Percentiles rank a stretch among this genome's conserved stretches.
These are phyloP conservation scores for Komagataella kurtzmanii DNA, from an alignment of 805 yeast species.

Conservation along the genomic window DNA sequence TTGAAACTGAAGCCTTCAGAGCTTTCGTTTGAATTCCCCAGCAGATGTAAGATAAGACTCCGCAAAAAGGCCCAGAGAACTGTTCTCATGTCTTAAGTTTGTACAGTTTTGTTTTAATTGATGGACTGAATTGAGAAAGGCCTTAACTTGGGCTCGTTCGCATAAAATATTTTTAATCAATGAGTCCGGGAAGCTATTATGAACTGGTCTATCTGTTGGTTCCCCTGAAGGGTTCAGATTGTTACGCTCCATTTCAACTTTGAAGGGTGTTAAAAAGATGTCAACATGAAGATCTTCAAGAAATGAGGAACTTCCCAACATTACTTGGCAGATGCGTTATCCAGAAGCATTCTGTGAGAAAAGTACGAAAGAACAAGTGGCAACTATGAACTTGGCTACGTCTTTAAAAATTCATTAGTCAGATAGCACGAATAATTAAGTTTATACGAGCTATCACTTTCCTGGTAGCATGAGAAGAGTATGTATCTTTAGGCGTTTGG, in stretches of 20 bases:
- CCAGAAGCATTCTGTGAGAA: too few species aligned
- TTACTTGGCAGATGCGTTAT: too few species aligned
- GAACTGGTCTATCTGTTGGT: neutral
- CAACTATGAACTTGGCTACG: too few species aligned
- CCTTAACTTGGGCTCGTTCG: neutral
- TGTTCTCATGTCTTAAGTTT: neutral
- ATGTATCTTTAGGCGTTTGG: too few species aligned
- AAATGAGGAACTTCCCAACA: too few species aligned
- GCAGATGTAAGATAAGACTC: neutral
- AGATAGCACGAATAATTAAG: too few species aligned
- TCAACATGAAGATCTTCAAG: too few species aligned
- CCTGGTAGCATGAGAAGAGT: too few species aligned
- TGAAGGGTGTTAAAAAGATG: neutral
- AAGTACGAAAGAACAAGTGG: too few species aligned
- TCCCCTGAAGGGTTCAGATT: neutral
- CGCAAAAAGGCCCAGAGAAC: neutral
- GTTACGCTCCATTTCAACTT: neutral
- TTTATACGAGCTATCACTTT: too few species aligned
- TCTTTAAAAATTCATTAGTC: too few species aligned
- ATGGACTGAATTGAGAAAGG: neutral
- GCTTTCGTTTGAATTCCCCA: neutral
- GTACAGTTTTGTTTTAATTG: neutral
- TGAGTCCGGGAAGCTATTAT: neutral
- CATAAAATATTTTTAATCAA: neutral
- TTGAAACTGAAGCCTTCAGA: neutral